Base-by-base conservation (phyloP, 495 filamentous ascomycete species). In the Neurospora sp. region DNA sequence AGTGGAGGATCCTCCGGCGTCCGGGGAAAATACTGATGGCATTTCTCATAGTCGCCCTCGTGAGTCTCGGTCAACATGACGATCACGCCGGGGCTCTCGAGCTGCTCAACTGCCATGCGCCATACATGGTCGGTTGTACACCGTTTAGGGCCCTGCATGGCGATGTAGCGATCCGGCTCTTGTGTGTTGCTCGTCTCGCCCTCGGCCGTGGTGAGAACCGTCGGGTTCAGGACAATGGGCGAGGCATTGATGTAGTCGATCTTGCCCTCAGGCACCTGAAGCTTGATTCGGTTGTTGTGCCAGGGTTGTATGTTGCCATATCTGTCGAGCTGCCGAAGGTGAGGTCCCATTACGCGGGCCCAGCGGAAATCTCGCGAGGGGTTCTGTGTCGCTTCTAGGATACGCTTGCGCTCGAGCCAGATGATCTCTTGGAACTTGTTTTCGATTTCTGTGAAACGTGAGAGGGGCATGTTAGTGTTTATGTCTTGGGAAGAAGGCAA, bases 161-260 rank as follows among this genome's bases (percentile, higher is more conserved):
- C 87, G 72, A 89, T 88, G 77, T 88, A 89, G 37, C 83, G 84
- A 73, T 82, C 79, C 8, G 78, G 71, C 49, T 83, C 83, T 31
- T 74, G 78, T 37, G 73, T 42, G 72, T 77, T 84, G 82, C 77
- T 83, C 9, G 38, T n/a, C 9, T 42, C 37, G 16, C 71, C 72
- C 37, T 70, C 70, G 39, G 23, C 35, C 16, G 92, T 85, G 88
- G 91, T 69, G 54, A 66, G 54, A 85, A 94, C 72, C 86, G 90
- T 77, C 72, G 89, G 88, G 42, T 82, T 84, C 38, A 98, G 84
- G 7, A 86, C 78, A 66, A 99, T 96, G 23, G 94, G 93, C 9
- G 93, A 97, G 23, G 96, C 96, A 80, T 99, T 99, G 85, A 98
- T 96, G 82, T 98, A 99, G 81, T 98, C 93, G 76, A 90, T 90